Evolutionary conservation across 2,329 filamentous ascomycete genomes (phyloP), one percentile per base, ranked within the genome.

Genomic region (Fusarium sterilihyphosum): DNA sequence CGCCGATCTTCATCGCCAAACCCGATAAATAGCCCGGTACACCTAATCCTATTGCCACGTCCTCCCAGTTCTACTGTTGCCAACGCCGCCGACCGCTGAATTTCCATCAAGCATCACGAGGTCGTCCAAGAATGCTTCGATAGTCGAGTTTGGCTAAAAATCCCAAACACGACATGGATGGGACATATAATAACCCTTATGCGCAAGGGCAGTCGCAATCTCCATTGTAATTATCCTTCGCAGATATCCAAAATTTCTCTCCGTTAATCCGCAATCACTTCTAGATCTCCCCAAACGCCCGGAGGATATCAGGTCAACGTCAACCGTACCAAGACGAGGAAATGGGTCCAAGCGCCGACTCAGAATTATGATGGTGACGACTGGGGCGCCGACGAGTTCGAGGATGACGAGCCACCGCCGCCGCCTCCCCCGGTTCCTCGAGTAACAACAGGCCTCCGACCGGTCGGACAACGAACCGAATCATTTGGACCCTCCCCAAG

Each of bases 281-380:
- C 29, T 52, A 82, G 81, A 73, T 78, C 80, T 44, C 78, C 81
- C 14, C 75, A 79, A 46, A 78, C 81, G n/a, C 78, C 81, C 22
- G 79, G 76, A 61, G 81, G 67, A 33, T 98, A 95, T 84, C 93
- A 93, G 81, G 90, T 94, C 59, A 97, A 98, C 81, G 92, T 98
- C 56, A 96, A 94, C 83, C 92, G 96, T 71, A 89, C 91, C 64
- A 97, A 97, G 85, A 98, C 95, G 63, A 93, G 92, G 84, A 97
- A 97, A 89, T 98, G 96, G 96, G 92, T 96, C 43, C 93, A 97
- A 79, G 96, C 96, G 41, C 96, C 95, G 82, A 88, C 91, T 67
- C 92, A 93, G 77, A 93, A 91, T 80, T 98, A 98, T 80, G 95
- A 96, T 78, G 96, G 95, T 73, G 95, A 97, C 78, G 96, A 98